phyloP scores from a whole-genome alignment of 2,329 filamentous ascomycete genomes.

The Plenodomus tracheiphilus region DNA sequence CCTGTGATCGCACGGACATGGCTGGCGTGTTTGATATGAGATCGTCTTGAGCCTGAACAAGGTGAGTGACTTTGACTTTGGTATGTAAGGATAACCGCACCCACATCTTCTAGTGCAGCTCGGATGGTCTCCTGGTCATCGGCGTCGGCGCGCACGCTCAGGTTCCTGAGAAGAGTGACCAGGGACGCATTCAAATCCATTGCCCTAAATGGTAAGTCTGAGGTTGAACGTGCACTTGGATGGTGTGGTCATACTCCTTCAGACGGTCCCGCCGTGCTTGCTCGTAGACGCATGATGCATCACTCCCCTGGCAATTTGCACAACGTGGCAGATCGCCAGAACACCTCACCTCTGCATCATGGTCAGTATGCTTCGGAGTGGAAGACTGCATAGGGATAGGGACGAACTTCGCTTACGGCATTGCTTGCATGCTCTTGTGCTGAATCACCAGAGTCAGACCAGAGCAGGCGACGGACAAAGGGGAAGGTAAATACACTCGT shows the following conservation, averaged over 20 bases:
- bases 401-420: slow-evolving; percentile 27
- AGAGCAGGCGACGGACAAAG: background rate
- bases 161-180: slow-evolving; percentile 17
- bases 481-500: slow-evolving; percentile 16
- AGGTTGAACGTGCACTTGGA: background rate
- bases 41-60: slow-evolving; percentile 22
- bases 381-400: background rate
- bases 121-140: slow-evolving; percentile 21
- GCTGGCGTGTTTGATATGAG: slow-evolving; percentile 7
- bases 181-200: slow-evolving; percentile 25
- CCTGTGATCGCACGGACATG: slow-evolving; percentile 5
- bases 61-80: background rate
- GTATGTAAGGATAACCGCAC: background rate
- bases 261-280: slow-evolving; percentile 28
- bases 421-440: slow-evolving; percentile 25
- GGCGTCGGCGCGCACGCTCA: slow-evolving; percentile 16
- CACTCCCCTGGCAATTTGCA: slow-evolving; percentile 16
- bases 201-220: slow-evolving; percentile 11
- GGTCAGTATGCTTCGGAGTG: background rate
- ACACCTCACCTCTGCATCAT: slow-evolving; percentile 25
- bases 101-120: slow-evolving; percentile 21
- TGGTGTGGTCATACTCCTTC: slow-evolving; percentile 15
- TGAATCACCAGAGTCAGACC: slow-evolving; percentile 3
- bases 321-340: slow-evolving; percentile 27
- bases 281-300: slow-evolving; percentile 24